Evolutionary conservation across 2,329 filamentous ascomycete genomes (phyloP).

Genomic region (Penicillium sp.): DNA sequence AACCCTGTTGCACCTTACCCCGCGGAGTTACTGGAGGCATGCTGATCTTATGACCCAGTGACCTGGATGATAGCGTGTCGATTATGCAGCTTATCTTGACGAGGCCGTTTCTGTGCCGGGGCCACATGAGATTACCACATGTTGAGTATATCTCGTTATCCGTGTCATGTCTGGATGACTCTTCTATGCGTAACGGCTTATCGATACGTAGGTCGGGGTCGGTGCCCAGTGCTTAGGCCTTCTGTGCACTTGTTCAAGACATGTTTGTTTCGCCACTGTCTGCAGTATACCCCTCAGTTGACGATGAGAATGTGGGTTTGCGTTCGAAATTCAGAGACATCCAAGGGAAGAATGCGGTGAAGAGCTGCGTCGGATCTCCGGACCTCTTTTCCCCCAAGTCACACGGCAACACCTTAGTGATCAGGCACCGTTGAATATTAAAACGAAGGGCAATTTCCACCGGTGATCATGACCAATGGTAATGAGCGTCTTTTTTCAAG

Average conservation of each 20-base stretch:
- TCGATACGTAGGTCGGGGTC: neutral
- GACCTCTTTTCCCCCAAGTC: neutral
- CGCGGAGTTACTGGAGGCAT: neutral
- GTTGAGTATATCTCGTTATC: neutral
- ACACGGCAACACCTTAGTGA: neutral
- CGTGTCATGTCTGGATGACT: neutral
- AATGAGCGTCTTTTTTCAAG: neutral
- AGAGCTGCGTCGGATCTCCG: neutral
- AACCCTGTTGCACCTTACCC: neutral
- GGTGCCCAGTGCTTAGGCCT: neutral
- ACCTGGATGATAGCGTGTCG: neutral
- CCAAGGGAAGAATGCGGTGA: neutral
- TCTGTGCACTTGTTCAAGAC: neutral
- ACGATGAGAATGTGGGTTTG: neutral
- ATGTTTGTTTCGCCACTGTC: neutral
- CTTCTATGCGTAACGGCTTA: neutral
- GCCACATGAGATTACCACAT: neutral
- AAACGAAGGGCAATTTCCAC: neutral
- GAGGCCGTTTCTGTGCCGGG: neutral
- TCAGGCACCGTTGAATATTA: neutral
- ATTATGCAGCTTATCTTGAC: neutral
- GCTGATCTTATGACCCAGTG: neutral
- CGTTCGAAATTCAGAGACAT: neutral
- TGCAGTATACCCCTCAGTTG: neutral
- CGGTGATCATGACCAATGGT: neutral